A percentile compares a stretch with the other conserved stretches of the same genome.
Evolutionary conservation across 345 rosid species (phyloP).

Genomic region (Kandelia obovata): DNA sequence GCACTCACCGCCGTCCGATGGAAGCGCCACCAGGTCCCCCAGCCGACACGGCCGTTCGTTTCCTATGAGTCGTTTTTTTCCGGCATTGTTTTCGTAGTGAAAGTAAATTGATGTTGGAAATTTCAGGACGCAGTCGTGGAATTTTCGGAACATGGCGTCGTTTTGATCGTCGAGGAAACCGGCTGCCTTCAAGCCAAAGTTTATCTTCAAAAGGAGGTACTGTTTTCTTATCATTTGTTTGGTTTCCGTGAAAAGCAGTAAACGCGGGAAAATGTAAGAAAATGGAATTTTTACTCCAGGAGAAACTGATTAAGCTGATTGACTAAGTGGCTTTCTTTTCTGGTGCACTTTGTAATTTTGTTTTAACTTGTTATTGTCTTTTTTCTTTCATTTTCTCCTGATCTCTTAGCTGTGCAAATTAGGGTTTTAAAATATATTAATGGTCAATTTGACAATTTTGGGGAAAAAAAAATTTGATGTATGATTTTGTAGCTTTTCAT

Average conservation of each 20-base stretch:
- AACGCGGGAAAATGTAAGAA: not conserved
- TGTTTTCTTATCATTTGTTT: not conserved
- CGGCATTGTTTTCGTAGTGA: not conserved
- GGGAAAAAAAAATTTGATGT: not conserved
- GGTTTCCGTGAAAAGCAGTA: not conserved
- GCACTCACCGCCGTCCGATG: constrained; percentile 90
- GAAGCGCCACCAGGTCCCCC: constrained; percentile 79
- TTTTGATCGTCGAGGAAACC: constrained; percentile 77
- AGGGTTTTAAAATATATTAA: not conserved
- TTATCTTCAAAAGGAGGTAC: constrained; percentile 87
- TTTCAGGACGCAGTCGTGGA: constrained; percentile 76
- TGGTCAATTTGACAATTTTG: not conserved
- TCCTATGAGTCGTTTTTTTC: not conserved
- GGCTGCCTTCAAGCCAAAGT: constrained; percentile 92
- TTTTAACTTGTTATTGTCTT: not conserved
- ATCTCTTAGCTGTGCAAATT: not conserved
- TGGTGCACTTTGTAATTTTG: not conserved
- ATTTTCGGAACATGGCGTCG: constrained; percentile 82
- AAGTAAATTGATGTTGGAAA: not conserved
- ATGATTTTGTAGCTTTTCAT: constrained; percentile 53
- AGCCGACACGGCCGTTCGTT: not conserved
- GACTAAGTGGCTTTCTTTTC: not conserved
- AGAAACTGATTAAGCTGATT: too few relatives aligned
- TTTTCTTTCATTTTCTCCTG: not conserved
- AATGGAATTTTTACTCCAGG: too few relatives aligned